Conservation (phyloP, 2,329 filamentous ascomycete genomes). For the Paracoccidioides lutzii region DNA sequence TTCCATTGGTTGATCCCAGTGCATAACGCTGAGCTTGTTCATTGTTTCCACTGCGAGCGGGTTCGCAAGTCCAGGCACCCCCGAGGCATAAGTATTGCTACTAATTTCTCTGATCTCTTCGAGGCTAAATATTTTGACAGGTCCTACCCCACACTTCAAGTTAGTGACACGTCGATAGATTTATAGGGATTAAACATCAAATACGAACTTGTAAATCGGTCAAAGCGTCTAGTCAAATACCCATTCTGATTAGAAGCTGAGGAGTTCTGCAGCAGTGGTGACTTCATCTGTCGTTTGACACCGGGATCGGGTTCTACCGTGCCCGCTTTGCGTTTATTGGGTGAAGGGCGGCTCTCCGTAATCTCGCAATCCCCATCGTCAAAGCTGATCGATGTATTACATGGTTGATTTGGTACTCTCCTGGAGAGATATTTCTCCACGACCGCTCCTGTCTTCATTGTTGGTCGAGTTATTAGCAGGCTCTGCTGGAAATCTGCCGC, state of each 20-base stretch:
- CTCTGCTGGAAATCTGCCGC: constrained; percentile 41
- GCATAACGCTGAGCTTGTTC: constrained; percentile 42
- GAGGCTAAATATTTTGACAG: constrained; percentile 18
- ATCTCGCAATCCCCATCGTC: constrained; percentile 7
- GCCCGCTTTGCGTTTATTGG: constrained; percentile 6
- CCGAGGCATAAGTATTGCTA: constrained; percentile 40
- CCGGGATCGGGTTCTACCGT: neutral
- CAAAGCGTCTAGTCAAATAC: neutral
- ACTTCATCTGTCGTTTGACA: constrained; percentile 3
- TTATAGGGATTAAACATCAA: neutral
- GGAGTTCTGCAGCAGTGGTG: neutral
- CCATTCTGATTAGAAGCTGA: neutral
- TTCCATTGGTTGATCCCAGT: constrained; percentile 45
- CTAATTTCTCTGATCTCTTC: constrained; percentile 43
- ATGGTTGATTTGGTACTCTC: neutral
- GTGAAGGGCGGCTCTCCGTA: neutral
- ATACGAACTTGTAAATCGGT: neutral
- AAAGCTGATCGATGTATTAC: neutral
- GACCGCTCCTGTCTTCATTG: constrained; percentile 18
- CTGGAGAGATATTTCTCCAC: neutral
- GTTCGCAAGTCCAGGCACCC: constrained; percentile 47
- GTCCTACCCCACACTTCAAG: constrained; percentile 1
- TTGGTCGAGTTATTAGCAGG: constrained; percentile 33
- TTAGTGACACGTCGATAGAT: neutral
- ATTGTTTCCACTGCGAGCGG: constrained; percentile 48